Base-by-base conservation (phyloP, 2,329 filamentous ascomycete species). In the Monilinia aucupariae region DNA sequence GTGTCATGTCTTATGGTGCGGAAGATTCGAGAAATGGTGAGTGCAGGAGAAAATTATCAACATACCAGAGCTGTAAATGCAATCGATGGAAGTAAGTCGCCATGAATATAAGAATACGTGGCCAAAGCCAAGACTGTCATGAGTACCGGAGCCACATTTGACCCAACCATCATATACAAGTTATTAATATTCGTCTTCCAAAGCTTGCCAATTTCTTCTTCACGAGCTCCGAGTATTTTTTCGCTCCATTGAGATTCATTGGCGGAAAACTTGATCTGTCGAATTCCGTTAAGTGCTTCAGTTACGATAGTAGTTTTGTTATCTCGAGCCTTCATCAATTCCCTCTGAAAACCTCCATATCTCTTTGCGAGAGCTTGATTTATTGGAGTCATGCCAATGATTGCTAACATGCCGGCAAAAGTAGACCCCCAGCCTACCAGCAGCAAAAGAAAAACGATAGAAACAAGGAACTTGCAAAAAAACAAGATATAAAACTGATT, bases 221-320 rank as follows among this genome's bases (percentile, higher is more conserved):
- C 82, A 68, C 90, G 81, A n/a, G 85, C 82, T 66, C 80, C 73
- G 65, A 80, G 74, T 71, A 92, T 89, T 65, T 85, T 87, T 22
- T 80, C 78, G 73, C 90, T 84, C 89, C 89, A 92, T 68, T 89
- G 83, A 34, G 78, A 76, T 73, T 92, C 90, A 3, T 90, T 76
- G 0, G 89, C 89, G 0, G 88, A 88, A 68, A 92, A 91, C 71
- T 92, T 92, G 76, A 92, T 90, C 73, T 92, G 90, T 1, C 89
- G 83, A 66, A 92, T 92, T 9, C 89, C 89, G 67, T 88, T 82
- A 0, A 92, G 76, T 0, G 86, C 88, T 73, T 92, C 89, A 1
- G 88, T 89, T 39, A 92, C 81, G 20, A 91, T 81, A 0, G 82
- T 85, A 73, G 91, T 81, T 75, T 91, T 92, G 64, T 85, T 81